Base-by-base conservation (phyloP, 345 rosid species). In the Pistacia integerrima region DNA sequence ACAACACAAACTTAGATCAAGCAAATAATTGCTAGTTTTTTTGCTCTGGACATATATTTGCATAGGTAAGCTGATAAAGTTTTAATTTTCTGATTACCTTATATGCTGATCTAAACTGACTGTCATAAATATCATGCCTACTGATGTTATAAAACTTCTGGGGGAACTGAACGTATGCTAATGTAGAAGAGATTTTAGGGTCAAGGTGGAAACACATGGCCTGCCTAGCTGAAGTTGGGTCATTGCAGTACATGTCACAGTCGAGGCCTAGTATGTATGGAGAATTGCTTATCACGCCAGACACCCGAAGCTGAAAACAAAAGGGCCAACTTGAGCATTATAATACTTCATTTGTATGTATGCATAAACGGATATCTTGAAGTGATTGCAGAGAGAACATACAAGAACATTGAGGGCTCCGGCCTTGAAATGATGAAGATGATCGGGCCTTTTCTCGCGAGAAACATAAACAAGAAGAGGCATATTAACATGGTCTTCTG, bases 351-450 rank as follows among this genome's bases (percentile, higher is more conserved):
- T 44, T 12, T 38, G 46, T 44, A 22, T 22, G 38, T 30, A 16
- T 48, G 10, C 2, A 4, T n/a, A 49, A 11, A 3, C 28, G 1
- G 4, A 10, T n/a, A 41, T 65, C 48, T n/a, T 17, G 14, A 22
- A 12, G 56, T 67, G 12, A 18, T 33, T 46, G 36, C 12, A 67
- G 36, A n/a, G 70, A 67, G 52, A 35, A 30, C 67, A 8, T 85
- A 88, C 88, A 57, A 86, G 88, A 44, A 78, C 87, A 55, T 88
- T 86, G n/a, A 88, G 83, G 25, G 90, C 92, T 75, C 90, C 90
- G 8, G 86, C 90, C 67, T 86, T 88, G 82, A 88, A 88, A 76
- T 86, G 76, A 54, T 88, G 90, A 3, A 69, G 81, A 60, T 52
- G 70, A 16, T 66, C 61, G 64, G 84, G 82, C 20, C 82, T 72